phyloP scores from a whole-genome alignment of 1,139 yeast species.

The Suhomyces guaymorum region DNA sequence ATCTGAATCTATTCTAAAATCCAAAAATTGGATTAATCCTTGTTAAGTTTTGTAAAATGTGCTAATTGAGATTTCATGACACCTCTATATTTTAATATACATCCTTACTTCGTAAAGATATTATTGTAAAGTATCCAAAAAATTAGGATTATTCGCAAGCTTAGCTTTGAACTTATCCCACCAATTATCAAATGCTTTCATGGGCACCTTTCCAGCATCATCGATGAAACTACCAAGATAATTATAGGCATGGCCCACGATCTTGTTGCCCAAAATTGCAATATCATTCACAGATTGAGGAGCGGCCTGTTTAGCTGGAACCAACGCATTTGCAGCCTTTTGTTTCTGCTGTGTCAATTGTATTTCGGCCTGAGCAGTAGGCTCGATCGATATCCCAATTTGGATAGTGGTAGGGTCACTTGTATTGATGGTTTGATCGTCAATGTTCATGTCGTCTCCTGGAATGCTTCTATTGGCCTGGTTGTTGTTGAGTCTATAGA shows the following conservation, averaged over 20 bases:
- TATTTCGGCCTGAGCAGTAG: constrained; percentile 58
- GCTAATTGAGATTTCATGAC: no score
- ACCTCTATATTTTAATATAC: no score
- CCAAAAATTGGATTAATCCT: no score
- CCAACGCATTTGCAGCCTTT: constrained; percentile 19
- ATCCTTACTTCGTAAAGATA: not conserved
- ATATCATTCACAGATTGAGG: constrained; percentile 30
- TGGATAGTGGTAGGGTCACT: constrained; percentile 42
- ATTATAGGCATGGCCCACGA: constrained; percentile 89
- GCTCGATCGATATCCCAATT: constrained; percentile 89
- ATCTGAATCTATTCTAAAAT: no score
- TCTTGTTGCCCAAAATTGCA: constrained; percentile 73
- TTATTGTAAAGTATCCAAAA: constrained; percentile 48
- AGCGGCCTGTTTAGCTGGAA: constrained; percentile 9
- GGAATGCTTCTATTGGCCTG: constrained; percentile 35
- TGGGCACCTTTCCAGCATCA: constrained; percentile 74
- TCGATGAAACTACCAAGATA: constrained; percentile 85
- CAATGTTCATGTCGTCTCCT: constrained; percentile 28
- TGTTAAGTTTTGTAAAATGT: no score
- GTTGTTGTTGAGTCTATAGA: constrained; percentile 69
- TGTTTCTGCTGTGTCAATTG: constrained; percentile 42
- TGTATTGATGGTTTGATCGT: constrained; percentile 14
- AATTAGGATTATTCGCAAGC: constrained; percentile 76
- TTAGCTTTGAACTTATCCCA: constrained; percentile 87
- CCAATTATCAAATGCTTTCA: constrained; percentile 91